Percentiles rank a stretch among this genome's conserved stretches.
These are phyloP conservation scores for Phytophthora megakarya DNA, from an alignment of 352 stramenopile genomes.

Conservation along the genomic window DNA sequence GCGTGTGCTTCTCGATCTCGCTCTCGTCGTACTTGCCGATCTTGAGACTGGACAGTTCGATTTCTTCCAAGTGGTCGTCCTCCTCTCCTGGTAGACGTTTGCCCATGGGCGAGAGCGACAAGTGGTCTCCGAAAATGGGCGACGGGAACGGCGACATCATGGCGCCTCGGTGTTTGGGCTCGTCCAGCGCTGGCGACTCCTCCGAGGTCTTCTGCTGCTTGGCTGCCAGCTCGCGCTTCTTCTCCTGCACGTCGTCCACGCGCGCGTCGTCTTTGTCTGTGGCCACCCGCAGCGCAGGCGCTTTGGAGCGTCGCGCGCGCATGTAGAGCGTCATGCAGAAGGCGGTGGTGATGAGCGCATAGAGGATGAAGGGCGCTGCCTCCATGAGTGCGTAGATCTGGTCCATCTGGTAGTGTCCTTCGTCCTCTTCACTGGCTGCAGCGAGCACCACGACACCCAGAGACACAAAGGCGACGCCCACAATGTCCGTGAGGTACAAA, in stretches of 20 bases:
- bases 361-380: slow-evolving; percentile 82
- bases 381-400: slow-evolving; percentile 86
- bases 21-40: slow-evolving; percentile 65
- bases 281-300: slow-evolving; percentile 72
- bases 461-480: slow-evolving; percentile 76
- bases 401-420: slow-evolving; percentile 85
- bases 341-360: slow-evolving; percentile 76
- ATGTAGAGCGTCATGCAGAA: slow-evolving; percentile 88
- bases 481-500: slow-evolving; percentile 84
- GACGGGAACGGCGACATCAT: slow-evolving; percentile 86
- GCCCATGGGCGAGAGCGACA: slow-evolving; percentile 47
- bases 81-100: slow-evolving; percentile 49
- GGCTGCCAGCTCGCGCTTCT: slow-evolving; percentile 52
- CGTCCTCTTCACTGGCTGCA: slow-evolving; percentile 67
- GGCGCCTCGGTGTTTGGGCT: slow-evolving; percentile 38
- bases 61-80: slow-evolving; percentile 63
- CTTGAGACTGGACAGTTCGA: slow-evolving; percentile 56
- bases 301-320: slow-evolving; percentile 79
- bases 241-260: slow-evolving; percentile 62
- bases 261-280: slow-evolving; percentile 53
- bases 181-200: slow-evolving; percentile 37
- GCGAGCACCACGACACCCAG: slow-evolving; percentile 83
- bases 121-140: slow-evolving; percentile 60
- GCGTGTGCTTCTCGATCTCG: slow-evolving; percentile 83
- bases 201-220: slow-evolving; percentile 31